phyloP scores from a whole-genome alignment of 73 alveolate species.

The Uronychia binucleata region DNA sequence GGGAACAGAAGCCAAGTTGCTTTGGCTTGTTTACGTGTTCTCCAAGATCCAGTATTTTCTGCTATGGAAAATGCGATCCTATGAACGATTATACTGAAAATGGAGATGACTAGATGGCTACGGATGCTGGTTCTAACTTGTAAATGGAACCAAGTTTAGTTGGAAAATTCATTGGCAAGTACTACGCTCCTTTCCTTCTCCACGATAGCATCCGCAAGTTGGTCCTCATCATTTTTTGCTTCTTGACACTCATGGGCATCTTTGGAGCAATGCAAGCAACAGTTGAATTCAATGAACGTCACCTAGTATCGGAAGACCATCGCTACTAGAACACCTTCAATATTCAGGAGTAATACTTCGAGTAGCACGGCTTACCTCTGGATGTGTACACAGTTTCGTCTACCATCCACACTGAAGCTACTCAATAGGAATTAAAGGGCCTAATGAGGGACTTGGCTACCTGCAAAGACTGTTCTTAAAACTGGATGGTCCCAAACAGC shows the following conservation, averaged over 20 bases:
- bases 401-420: too few relatives aligned
- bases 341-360: background rate
- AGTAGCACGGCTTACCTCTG: background rate
- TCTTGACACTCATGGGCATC: background rate
- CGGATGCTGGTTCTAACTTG: background rate
- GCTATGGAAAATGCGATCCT: background rate
- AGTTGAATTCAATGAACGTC: background rate
- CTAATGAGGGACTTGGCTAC: too few relatives aligned
- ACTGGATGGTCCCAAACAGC: too few relatives aligned
- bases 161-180: background rate
- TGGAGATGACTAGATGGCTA: background rate
- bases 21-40: background rate
- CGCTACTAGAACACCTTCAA: background rate
- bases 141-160: background rate
- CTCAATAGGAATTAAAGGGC: too few relatives aligned
- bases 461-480: too few relatives aligned
- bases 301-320: background rate
- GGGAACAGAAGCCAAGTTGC: background rate
- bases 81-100: background rate
- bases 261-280: background rate
- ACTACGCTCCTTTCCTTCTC: constrained; percentile 7
- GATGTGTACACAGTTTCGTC: too few relatives aligned
- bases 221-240: background rate
- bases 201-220: background rate
- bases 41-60: background rate